Base-by-base conservation (phyloP, 176 grass and related monocot genomes). In the Phyllostachys edulis region DNA sequence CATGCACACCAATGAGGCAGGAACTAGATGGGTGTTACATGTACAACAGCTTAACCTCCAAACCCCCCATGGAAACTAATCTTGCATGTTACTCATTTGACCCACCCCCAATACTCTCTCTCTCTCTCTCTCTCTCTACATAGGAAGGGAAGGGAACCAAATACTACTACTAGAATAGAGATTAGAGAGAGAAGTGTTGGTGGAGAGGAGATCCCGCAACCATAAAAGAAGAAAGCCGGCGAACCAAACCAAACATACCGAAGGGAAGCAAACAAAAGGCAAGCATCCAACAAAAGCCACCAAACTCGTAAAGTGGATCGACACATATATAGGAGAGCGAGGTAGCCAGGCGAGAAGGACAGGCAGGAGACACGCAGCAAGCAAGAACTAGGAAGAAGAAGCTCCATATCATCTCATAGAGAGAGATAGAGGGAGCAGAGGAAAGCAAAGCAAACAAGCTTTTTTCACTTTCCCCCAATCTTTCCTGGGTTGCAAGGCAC, bases 71-170 rank as follows among this genome's bases (percentile, higher is more conserved):
- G 63, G 82, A 89, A 84, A 75, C 52, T 63, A 87, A 79, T 63
- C 90, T 93, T 93, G 67, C 82, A 86, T 90, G 88, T 87, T 89
- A 90, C 91, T 96, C 89, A 79, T 86, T 83, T 88, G 89, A 91
- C 78, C 62, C 78, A 86, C 78, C 76, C 68, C 32, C 59, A 37
- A 45, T 77, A 42, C 37, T 60, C 4, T 37, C 68, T 26, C 45
- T 20, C 52, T 55, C 5, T 20, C 15, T 81, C 21, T 74, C 67
- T 74, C 66, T 26, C 15, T 14, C 59, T 72, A 86, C 73, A 9
- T 47, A 80, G 20, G 47, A 7, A 68, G 14, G 47, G 71, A 82
- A 75, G 39, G 61, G 66, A 90, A 55, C 59, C 64, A 89, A 51
- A 67, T 56, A 73, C 47, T 65, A 29, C 45, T 34, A 60, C 46